Evolutionary conservation across 768 basidiomycete species (phyloP).

Genomic region (Lactifluus piperatus): DNA sequence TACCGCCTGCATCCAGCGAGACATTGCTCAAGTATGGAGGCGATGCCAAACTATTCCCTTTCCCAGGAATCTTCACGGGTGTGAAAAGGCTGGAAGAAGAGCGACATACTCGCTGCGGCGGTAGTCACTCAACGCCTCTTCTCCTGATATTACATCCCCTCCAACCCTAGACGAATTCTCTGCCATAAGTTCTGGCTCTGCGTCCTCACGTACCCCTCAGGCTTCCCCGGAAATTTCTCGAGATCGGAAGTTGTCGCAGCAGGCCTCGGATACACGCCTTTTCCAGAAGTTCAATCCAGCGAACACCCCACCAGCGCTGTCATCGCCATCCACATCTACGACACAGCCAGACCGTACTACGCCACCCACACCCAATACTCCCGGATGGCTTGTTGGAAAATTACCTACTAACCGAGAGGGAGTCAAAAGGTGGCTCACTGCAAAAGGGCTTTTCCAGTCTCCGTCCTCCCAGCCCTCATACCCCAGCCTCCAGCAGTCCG

Average conservation of each 20-base stretch:
- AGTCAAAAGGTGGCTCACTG: conserved; percentile 73
- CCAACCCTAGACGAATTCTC: conserved; percentile 39
- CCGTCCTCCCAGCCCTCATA: conserved; percentile 29
- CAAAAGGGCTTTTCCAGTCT: conserved; percentile 48
- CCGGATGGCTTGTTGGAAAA: conserved; percentile 32
- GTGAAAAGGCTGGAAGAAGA: conserved; percentile 73
- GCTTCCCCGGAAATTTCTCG: conserved; percentile 40
- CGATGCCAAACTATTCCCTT: conserved; percentile 76
- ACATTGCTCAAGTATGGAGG: conserved; percentile 63
- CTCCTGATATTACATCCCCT: conserved; percentile 39
- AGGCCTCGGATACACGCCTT: conserved; percentile 61
- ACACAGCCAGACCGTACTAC: conserved; percentile 40
- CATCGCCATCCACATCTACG: conserved; percentile 37
- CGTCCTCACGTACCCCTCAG: conserved; percentile 42
- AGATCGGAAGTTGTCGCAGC: conserved; percentile 59
- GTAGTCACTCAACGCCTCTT: conserved; percentile 40
- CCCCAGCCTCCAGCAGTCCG: conserved; percentile 15
- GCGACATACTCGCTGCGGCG: conserved; percentile 44
- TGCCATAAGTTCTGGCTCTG: conserved; percentile 34
- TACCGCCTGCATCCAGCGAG: conserved; percentile 62
- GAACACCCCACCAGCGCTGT: conserved; percentile 32
- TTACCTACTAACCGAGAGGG: conserved; percentile 70
- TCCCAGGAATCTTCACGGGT: conserved; percentile 89
- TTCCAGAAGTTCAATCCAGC: conserved; percentile 41
- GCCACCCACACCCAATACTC: conserved; percentile 29